Conservation (phyloP, 768 basidiomycete species). For the Cubamyces sp. region DNA sequence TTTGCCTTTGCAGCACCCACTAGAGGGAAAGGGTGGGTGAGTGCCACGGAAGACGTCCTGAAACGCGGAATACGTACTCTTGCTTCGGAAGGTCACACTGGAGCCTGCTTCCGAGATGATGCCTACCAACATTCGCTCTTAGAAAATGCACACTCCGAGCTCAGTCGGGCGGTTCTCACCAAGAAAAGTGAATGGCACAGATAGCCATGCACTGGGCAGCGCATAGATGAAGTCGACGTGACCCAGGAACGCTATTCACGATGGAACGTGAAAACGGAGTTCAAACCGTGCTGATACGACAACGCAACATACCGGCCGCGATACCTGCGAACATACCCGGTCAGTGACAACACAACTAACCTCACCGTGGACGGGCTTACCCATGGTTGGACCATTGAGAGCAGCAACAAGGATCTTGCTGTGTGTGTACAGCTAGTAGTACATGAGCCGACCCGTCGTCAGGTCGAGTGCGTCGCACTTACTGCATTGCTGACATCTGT, state of each 20-base stretch:
- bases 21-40: slow-evolving; percentile 30
- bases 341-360: not conserved
- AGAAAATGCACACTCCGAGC: not conserved
- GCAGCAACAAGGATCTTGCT: slow-evolving; percentile 72
- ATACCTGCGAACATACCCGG: slow-evolving; percentile 48
- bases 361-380: slow-evolving; percentile 38
- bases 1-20: slow-evolving; percentile 74
- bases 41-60: not conserved
- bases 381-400: slow-evolving; percentile 77
- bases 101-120: slow-evolving; percentile 71
- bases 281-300: no score
- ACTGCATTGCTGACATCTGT: slow-evolving; percentile 71
- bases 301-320: slow-evolving; percentile 52
- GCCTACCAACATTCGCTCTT: slow-evolving; percentile 41
- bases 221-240: slow-evolving; percentile 78
- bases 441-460: not conserved
- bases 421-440: slow-evolving; percentile 62
- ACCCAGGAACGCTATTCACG: slow-evolving; percentile 58
- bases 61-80: slow-evolving; percentile 46
- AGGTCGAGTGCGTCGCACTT: slow-evolving; percentile 25
- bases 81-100: slow-evolving; percentile 68
- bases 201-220: slow-evolving; percentile 62
- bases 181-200: slow-evolving; percentile 69
- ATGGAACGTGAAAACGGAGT: not conserved
- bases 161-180: slow-evolving; percentile 37